Percentiles rank a stretch among this genome's conserved stretches.
phyloP scores from a whole-genome alignment of 495 filamentous ascomycete genomes.

The Penicillium canariense region DNA sequence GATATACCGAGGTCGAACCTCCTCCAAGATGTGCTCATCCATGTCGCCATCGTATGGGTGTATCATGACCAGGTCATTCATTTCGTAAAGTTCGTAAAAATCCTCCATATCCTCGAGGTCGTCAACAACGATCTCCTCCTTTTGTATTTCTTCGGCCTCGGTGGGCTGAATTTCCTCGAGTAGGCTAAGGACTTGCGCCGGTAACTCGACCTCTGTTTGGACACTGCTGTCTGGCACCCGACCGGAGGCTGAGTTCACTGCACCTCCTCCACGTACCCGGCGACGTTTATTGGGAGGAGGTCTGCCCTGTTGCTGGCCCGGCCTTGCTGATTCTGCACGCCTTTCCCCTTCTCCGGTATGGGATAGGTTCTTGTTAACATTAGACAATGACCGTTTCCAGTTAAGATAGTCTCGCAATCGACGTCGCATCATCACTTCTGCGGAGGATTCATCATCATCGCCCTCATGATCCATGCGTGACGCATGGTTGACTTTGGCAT shows the following conservation, averaged over 20 bases:
- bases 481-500: conserved; percentile 58
- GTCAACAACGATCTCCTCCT: conserved; percentile 75
- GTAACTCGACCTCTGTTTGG: conserved; percentile 75
- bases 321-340: conserved; percentile 21
- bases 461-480: conserved; percentile 30
- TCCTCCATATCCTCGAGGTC: conserved; percentile 87
- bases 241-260: conserved; percentile 50
- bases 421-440: conserved; percentile 81
- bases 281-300: conserved; percentile 85
- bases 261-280: conserved; percentile 79
- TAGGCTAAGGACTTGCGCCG: conserved; percentile 66
- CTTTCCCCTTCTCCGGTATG: conserved; percentile 17
- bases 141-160: conserved; percentile 59
- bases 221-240: conserved; percentile 65
- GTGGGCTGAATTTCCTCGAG: conserved; percentile 67
- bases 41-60: conserved; percentile 94
- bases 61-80: conserved; percentile 81
- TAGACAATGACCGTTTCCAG: conserved; percentile 89
- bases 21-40: conserved; percentile 93
- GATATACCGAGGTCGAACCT: conserved; percentile 87
- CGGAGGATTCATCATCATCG: conserved; percentile 61
- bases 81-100: conserved; percentile 90
- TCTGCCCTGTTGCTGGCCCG: conserved; percentile 49
- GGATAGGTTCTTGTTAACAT: conserved; percentile 74
- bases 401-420: conserved; percentile 83